Evolutionary conservation across 2,329 filamentous ascomycete species (phyloP), one percentile per base, ranked within the genome.

Genomic region (Neofusicoccum kwambonambiense): DNA sequence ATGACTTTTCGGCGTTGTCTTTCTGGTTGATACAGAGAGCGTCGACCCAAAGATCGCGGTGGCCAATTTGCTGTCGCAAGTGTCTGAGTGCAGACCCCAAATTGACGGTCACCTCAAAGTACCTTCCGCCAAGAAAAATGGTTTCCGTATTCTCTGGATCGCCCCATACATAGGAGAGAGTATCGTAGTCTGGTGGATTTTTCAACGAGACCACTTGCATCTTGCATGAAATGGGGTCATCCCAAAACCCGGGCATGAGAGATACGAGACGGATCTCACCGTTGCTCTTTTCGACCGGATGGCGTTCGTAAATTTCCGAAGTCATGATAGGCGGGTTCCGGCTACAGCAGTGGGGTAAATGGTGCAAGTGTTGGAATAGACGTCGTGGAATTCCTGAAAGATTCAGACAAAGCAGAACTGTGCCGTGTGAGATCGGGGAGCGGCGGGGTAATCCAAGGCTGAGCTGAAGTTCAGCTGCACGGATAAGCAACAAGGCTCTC

Each of bases 111-210:
- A 57, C 54, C 4, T 31, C 12, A 4, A 44, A 19, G 1, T 13
- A 6, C 15, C 35, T 15, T 9, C 37, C 37, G 9, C 44, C 39
- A 19, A 42, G 13, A 7, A 31, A n/a, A 4, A 57, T 44, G 2
- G 37, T 7, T 11, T n/a, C 15, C 3, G 2, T 57, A 22, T 47
- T 37, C 50, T 60, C 8, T 50, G 34, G 52, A 34, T 67, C 61
- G 8, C 64, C 66, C 64, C 66, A 66, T 3, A 45, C 57, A 39
- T 67, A 67, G 5, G 66, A 67, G 31, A 67, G 52, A 9, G 66
- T 57, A 12, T 67, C 17, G 22, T 44, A 67, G 3, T 51, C 34
- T 8, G 49, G 42, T 12, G n/a, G 39, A 12, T 63, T 17, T 37
- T 34, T 41, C 27, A 67, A 58, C 56, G 65, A 66, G 60, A 62